Base-by-base conservation (phyloP, 2,329 filamentous ascomycete genomes). In the Trichoderma pleuroti region DNA sequence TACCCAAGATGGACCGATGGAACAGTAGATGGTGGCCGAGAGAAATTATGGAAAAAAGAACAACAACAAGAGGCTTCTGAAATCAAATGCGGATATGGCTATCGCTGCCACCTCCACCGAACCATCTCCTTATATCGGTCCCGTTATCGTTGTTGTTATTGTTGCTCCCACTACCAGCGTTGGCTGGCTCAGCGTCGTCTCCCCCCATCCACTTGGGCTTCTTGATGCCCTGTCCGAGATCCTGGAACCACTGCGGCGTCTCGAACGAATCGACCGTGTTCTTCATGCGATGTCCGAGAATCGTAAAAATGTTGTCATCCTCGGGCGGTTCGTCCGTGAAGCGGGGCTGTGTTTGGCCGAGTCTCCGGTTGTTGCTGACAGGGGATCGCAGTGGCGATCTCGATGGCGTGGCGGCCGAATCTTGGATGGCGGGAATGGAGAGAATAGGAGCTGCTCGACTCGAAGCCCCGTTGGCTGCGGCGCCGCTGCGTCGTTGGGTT, bases 231-330 rank as follows among this genome's bases (percentile, higher is more conserved):
- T 88, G 85, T 1, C 89, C 87, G 32, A 93, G 84, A 30, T 92
- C 91, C 75, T 90, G 87, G 73, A 97, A 83, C 94, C 94, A 98
- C 73, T 90, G 90, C 0, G 96, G 95, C 34, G 91, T 86, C 66
- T 94, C 91, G 2, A 93, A 86, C 0, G 90, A 92, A 72, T 98
- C 95, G 66, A 98, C 89, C 0, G 96, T 98, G 77, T 99, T 99
- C 81, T 91, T 92, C 75, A 99, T 90, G 42, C 95, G 87, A 77
- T 97, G 92, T 0, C 92, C 90, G 72, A 98, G 89, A 39, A 91
- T 91, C 74, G 92, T 88, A 77, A 98, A 94, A 80, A 97, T 93
- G 74, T 91, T 93, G 68, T 93, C 92, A 16, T 94, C 90, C 36
- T 92, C 91, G 1, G 88, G 85, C n/a, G 88, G 87, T 9, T 88